Evolutionary conservation across 2,329 filamentous ascomycete species (phyloP).

Genomic region (Pezicula carpinea): DNA sequence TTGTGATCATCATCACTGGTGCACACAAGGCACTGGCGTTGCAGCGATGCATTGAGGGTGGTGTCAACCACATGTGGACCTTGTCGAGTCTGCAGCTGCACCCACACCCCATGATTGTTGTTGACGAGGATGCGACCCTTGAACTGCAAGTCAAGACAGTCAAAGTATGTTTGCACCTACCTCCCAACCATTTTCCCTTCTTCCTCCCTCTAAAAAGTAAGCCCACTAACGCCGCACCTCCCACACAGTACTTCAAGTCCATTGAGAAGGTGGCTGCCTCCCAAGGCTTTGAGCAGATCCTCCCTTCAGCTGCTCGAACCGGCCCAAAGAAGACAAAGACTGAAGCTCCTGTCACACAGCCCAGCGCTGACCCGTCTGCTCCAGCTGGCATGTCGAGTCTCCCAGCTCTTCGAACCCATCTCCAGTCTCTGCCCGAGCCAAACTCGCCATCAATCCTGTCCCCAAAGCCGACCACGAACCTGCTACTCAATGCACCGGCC

Average conservation of each 20-base stretch:
- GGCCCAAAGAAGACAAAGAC: conserved; percentile 31
- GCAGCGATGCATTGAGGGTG: conserved; percentile 75
- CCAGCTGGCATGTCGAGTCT: conserved; percentile 23
- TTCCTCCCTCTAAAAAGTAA: conserved; percentile 4
- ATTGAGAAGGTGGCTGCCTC: conserved; percentile 60
- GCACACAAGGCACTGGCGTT: conserved; percentile 76
- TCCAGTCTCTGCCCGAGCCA: not conserved
- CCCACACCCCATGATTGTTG: conserved; percentile 75
- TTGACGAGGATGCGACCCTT: conserved; percentile 73
- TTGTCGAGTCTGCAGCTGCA: conserved; percentile 77
- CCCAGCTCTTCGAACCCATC: not conserved
- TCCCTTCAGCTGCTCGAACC: conserved; percentile 52
- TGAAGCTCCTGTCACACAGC: conserved; percentile 8
- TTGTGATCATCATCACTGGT: conserved; percentile 77
- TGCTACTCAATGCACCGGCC: conserved; percentile 50
- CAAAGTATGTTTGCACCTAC: conserved; percentile 38
- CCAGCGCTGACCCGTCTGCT: conserved; percentile 2
- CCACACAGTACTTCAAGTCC: conserved; percentile 63
- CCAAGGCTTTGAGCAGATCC: conserved; percentile 53
- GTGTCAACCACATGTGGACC: conserved; percentile 89
- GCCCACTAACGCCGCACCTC: conserved; percentile 5
- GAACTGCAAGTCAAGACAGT: conserved; percentile 72
- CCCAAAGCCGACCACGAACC: conserved; percentile 51
- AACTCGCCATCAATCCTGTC: conserved; percentile 39
- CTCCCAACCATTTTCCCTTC: not conserved